phyloP scores from a whole-genome alignment of 2,329 filamentous ascomycete genomes.

The Ophiostoma perfectum region DNA sequence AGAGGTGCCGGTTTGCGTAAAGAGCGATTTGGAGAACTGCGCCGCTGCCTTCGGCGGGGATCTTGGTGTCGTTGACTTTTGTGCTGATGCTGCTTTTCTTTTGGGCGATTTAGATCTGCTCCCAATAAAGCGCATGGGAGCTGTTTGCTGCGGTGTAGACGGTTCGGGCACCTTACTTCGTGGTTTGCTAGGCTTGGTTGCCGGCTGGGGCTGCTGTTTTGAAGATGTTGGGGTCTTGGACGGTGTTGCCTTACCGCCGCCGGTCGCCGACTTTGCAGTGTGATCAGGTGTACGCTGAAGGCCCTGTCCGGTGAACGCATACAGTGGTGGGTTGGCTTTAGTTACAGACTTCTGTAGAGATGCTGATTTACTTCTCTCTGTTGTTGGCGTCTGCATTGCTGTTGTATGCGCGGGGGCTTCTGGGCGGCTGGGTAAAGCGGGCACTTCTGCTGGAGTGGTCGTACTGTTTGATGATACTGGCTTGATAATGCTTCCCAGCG shows the following conservation, averaged over 20 bases:
- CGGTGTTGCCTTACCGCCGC: background rate
- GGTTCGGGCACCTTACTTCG: constrained; percentile 12
- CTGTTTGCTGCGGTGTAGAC: constrained; percentile 23
- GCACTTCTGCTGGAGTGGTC: constrained; percentile 12
- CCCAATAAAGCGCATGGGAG: constrained; percentile 28
- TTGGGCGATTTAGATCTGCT: constrained; percentile 31
- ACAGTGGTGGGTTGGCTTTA: constrained; percentile 50
- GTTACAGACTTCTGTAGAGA: constrained; percentile 28
- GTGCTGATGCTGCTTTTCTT: constrained; percentile 25
- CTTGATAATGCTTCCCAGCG: constrained; percentile 57
- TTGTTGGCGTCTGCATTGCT: background rate
- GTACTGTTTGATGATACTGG: constrained; percentile 31
- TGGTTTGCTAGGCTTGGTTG: background rate
- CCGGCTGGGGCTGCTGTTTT: background rate
- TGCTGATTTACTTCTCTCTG: background rate
- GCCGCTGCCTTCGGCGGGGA: constrained; percentile 29
- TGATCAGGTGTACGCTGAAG: constrained; percentile 46
- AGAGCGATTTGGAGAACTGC: constrained; percentile 39
- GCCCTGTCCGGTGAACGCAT: constrained; percentile 47
- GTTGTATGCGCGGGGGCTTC: constrained; percentile 34
- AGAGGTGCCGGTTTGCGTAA: constrained; percentile 47
- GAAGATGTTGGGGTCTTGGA: background rate
- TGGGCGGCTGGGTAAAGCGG: constrained; percentile 13
- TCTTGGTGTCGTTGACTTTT: constrained; percentile 31
- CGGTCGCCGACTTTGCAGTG: background rate